Base-by-base conservation (phyloP, 768 basidiomycete genomes). In the Naganishia antarctica region DNA sequence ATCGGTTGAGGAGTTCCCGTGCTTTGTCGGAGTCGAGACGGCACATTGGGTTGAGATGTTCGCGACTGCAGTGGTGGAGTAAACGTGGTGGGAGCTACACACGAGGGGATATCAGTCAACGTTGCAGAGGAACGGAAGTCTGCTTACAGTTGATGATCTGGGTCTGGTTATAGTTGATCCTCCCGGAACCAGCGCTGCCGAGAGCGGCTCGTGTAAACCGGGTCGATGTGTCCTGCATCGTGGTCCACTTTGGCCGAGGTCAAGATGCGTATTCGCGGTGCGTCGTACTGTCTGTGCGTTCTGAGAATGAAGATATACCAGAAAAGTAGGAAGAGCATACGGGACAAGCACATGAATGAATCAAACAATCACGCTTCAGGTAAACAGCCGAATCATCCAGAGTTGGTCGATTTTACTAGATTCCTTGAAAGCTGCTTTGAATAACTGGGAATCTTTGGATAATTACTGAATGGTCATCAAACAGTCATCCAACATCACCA, bases 21-120 rank as follows among this genome's bases (percentile, higher is more conserved):
- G 18, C 37, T 57, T n/a, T 50, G 62, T n/a, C 62, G 48, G 11
- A 63, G 49, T 44, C 62, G 62, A n/a, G 62, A 63, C 12, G 62
- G 62, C 1, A 63, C 62, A 43, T 41, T 46, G 15, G 62, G 62
- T 34, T 43, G 49, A 2, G 49, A 63, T 15, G 49, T 57, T 25
- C 53, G 53, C 13, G 41, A 51, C 13, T 51, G 49, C 5, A 43
- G 26, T 2, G 62, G 31, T 28, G 49, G 62, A 3, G 62, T 63
- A n/a, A 63, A 63, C 3, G 62, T 63, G 18, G 26, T 32, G 1
- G 62, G 62, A 7, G 62, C 62, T 63, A 53, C 6, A 7, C 6
- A 12, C 3, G 23, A 51, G 9, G n/a, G 21, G 43, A 25, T 29
- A 32, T 62, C 40, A 60, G 43, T 25, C 7, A n/a, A 15, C 29